Percentiles rank a stretch among this genome's conserved stretches.
Conservation (phyloP, 345 rosid species). For the Trapa bicornis region DNA sequence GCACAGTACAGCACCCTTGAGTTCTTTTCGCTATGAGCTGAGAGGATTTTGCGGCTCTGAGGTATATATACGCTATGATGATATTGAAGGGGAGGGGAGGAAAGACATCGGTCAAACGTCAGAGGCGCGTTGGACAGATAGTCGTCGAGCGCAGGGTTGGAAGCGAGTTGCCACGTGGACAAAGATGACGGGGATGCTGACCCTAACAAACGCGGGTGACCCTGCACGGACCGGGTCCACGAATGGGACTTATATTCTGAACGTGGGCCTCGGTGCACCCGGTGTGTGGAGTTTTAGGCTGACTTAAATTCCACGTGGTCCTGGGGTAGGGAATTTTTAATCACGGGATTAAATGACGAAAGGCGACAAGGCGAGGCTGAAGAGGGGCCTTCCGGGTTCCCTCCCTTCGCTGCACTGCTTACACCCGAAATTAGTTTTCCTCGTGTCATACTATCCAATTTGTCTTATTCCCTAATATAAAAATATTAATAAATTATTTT, state of each 20-base stretch:
- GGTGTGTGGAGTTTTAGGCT: neutral
- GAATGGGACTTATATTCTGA: neutral
- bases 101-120: neutral
- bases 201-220: neutral
- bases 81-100: neutral
- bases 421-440: neutral
- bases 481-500: no score
- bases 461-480: no score
- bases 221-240: neutral
- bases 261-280: neutral
- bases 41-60: constrained; percentile 5
- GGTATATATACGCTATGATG: neutral
- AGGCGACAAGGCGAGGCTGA: neutral
- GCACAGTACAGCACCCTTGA: no score
- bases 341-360: neutral
- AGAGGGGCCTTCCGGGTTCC: constrained; percentile 5
- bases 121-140: neutral
- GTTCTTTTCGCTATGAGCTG: neutral
- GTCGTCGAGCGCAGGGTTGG: no score
- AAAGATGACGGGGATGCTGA: constrained; percentile 1
- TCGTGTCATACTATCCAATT: no score
- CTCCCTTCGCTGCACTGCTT: neutral
- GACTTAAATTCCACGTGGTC: constrained; percentile 7
- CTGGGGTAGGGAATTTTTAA: neutral
- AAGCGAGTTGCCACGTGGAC: neutral